phyloP scores from a whole-genome alignment of 768 basidiomycete species.

The Gyrodon lividus region DNA sequence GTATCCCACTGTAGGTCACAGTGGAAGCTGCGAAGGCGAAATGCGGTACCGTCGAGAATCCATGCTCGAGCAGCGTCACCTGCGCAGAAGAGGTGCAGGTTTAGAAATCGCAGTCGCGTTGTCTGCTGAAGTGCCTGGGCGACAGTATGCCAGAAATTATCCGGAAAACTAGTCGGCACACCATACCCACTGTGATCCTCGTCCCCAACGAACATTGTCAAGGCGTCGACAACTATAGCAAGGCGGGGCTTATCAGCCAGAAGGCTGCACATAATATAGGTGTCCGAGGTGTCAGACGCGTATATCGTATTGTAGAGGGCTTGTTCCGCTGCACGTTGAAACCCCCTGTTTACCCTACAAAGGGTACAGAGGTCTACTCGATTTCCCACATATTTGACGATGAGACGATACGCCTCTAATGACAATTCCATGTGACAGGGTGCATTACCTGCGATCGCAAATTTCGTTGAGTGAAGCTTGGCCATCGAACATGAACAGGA shows the following conservation, averaged over 20 bases:
- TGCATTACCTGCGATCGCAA: constrained; percentile 35
- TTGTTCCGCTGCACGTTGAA: constrained; percentile 54
- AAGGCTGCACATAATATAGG: constrained; percentile 45
- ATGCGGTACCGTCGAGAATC: constrained; percentile 42
- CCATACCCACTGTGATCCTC: constrained; percentile 4
- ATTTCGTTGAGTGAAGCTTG: not conserved
- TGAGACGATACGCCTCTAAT: constrained; percentile 55
- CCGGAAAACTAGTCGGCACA: constrained; percentile 22
- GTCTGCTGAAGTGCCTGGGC: constrained; percentile 48
- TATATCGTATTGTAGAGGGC: constrained; percentile 60
- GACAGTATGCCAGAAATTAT: constrained; percentile 51
- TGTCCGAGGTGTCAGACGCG: constrained; percentile 39
- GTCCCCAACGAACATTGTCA: constrained; percentile 47
- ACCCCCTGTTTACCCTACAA: constrained; percentile 56
- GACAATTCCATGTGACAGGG: constrained; percentile 54
- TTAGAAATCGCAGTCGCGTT: constrained; percentile 49
- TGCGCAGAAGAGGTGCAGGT: constrained; percentile 39
- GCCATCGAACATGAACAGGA: not conserved
- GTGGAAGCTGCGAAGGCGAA: constrained; percentile 58
- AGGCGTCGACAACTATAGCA: constrained; percentile 49
- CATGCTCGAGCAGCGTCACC: constrained; percentile 33
- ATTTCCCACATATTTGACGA: constrained; percentile 51
- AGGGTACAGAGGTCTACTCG: constrained; percentile 55
- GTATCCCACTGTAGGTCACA: constrained; percentile 68
- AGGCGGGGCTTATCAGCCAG: constrained; percentile 47